Conservation (phyloP, 495 filamentous ascomycete species). For the Stereocaulon alpinum region DNA sequence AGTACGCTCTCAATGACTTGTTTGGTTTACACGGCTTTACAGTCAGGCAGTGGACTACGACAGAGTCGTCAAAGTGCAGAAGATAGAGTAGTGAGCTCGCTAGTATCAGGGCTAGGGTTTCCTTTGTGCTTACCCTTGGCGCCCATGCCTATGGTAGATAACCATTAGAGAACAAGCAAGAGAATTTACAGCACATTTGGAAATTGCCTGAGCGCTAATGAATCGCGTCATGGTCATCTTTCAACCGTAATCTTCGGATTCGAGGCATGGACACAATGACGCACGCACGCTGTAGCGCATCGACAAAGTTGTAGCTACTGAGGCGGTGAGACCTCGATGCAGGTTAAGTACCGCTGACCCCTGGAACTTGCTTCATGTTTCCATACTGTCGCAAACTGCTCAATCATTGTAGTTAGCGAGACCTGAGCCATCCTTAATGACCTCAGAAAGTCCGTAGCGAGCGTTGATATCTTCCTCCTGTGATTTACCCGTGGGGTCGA, state of each 20-base stretch:
- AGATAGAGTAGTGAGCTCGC: too few relatives aligned
- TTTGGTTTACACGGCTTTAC: too few relatives aligned
- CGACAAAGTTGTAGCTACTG: conserved; percentile 1
- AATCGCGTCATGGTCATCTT: neutral
- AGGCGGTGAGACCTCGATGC: neutral
- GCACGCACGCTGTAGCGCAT: conserved; percentile 15
- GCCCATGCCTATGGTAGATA: too few relatives aligned
- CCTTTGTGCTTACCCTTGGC: too few relatives aligned
- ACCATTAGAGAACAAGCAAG: too few relatives aligned
- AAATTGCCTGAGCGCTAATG: neutral
- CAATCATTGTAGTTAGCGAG: conserved; percentile 57
- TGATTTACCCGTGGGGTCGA: conserved; percentile 42
- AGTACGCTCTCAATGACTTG: too few relatives aligned
- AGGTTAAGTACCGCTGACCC: neutral
- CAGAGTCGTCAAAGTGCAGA: too few relatives aligned
- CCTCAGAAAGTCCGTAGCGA: conserved; percentile 39
- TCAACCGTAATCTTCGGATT: neutral
- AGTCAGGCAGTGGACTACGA: too few relatives aligned
- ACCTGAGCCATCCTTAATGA: conserved; percentile 51
- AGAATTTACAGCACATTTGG: neutral
- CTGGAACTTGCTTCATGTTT: neutral
- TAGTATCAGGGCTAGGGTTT: too few relatives aligned
- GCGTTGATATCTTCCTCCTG: conserved; percentile 48
- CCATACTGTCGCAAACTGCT: neutral
- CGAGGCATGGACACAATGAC: neutral